Conservation (phyloP, 2,329 filamentous ascomycete genomes). For the Nigrograna mackinnonii region DNA sequence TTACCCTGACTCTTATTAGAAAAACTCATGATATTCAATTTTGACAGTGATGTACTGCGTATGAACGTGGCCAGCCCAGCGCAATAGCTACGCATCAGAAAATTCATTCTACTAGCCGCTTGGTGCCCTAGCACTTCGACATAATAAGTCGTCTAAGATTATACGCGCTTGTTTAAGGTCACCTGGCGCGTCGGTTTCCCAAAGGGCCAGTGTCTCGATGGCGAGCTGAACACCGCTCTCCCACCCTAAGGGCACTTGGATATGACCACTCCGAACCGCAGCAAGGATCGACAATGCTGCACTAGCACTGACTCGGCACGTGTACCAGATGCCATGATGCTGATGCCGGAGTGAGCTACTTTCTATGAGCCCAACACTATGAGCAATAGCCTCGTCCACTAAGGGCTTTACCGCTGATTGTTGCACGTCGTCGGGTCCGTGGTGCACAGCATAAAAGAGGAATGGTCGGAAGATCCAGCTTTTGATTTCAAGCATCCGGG, state of each 20-base stretch:
- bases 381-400: conserved; percentile 16
- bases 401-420: neutral
- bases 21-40: no score
- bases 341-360: conserved; percentile 25
- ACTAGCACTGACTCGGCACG: conserved; percentile 16
- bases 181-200: conserved; percentile 18
- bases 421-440: conserved; percentile 13
- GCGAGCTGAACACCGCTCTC: conserved; percentile 6
- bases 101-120: no score
- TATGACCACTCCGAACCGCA: conserved; percentile 13
- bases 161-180: no score
- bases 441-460: conserved; percentile 28
- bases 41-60: no score
- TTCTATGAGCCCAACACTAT: conserved; percentile 16
- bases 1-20: no score
- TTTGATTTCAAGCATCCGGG: conserved; percentile 10
- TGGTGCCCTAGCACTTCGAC: no score
- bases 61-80: no score
- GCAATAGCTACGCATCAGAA: no score
- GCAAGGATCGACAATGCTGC: conserved; percentile 26
- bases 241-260: conserved; percentile 2
- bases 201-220: conserved; percentile 13
- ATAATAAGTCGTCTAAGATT: no score
- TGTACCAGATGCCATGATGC: conserved; percentile 38
- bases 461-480: conserved; percentile 35